Base-by-base conservation (phyloP, 2,329 filamentous ascomycete species). In the Beauveria asiatica region DNA sequence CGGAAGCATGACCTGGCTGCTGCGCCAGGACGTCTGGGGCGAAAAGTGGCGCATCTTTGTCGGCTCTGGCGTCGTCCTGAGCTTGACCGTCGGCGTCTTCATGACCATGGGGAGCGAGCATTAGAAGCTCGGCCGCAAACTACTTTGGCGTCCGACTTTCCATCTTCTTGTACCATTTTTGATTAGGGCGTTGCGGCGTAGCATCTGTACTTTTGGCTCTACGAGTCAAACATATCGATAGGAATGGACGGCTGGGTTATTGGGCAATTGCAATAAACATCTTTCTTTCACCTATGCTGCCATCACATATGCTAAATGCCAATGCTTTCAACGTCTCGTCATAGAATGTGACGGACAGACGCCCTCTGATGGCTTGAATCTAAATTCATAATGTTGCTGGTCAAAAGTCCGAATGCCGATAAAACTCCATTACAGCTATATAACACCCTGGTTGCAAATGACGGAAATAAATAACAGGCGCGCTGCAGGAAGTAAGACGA, bases 1-100 rank as follows among this genome's bases (percentile, higher is more conserved):
- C 10, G 93, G 90, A 0, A 92, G 90, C 67, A 77, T 93, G 60
- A 85, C 88, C 57, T 97, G 92, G 91, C 77, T 95, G 54, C 82
- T 93, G 65, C 81, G 92, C 72, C 89, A 94, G 61, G 92, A 90
- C 1, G 86, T 97, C 62, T 96, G 92, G 84, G 89, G 86, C 62
- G 85, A 88, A 69, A 80, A 92, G 68, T 89, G 91, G 78, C 87
- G 92, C 71, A 83, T 96, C 67, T 93, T 93, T 66, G 90, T 97
- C 17, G 85, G 89, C 56, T 87, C 92, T 49, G 94, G 94, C 0
- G 85, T 97, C 21, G 72, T 92, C 62, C 79, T 97, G 44, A 94
- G 93, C 73, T 72, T 91, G 49, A 81, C 81, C 3, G 89, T 95
- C 74, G 90, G 91, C 11, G 80, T 89, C 59, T 79, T 93, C 69